These are phyloP conservation scores for Phytophthora agathidicida DNA, from an alignment of 352 stramenopile species.

Conservation along the genomic window DNA sequence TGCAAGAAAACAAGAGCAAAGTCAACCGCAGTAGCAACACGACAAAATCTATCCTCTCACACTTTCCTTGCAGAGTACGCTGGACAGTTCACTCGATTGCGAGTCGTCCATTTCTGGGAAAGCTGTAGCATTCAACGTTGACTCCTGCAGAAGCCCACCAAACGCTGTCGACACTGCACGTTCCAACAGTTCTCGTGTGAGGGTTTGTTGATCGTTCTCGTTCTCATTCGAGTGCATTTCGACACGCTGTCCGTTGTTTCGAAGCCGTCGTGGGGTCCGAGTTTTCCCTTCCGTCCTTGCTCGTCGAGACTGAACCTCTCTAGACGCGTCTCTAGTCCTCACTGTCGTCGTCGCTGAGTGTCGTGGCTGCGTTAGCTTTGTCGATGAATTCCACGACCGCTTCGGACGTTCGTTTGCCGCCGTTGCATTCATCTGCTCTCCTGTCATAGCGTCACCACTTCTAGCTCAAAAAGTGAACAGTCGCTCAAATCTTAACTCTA, in stretches of 20 bases:
- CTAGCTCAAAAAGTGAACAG: constrained; percentile 18
- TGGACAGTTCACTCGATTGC: constrained; percentile 26
- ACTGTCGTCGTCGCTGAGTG: background rate
- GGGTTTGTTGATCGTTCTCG: constrained; percentile 22
- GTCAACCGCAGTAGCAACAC: background rate
- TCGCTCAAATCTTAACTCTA: constrained; percentile 7
- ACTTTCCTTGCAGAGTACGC: constrained; percentile 32
- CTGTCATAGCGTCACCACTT: constrained; percentile 1
- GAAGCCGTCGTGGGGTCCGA: background rate
- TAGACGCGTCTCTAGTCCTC: background rate
- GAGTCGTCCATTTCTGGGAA: constrained; percentile 27
- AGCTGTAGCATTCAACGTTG: constrained; percentile 19
- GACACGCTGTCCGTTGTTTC: background rate
- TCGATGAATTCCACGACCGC: constrained; percentile 60
- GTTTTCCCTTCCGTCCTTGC: constrained; percentile 1
- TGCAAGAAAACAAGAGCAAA: background rate
- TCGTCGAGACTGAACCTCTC: background rate
- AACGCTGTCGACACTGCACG: constrained; percentile 62
- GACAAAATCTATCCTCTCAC: constrained; percentile 1
- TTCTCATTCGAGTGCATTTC: background rate
- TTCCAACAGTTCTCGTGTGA: constrained; percentile 61
- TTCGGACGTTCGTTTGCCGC: constrained; percentile 9
- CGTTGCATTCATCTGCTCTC: constrained; percentile 9
- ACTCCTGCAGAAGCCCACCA: constrained; percentile 28
- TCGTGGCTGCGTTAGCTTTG: constrained; percentile 26